Percentiles rank a stretch among this genome's conserved stretches.
phyloP scores from a whole-genome alignment of 768 basidiomycete genomes.

The Clitopilus passeckerianus region DNA sequence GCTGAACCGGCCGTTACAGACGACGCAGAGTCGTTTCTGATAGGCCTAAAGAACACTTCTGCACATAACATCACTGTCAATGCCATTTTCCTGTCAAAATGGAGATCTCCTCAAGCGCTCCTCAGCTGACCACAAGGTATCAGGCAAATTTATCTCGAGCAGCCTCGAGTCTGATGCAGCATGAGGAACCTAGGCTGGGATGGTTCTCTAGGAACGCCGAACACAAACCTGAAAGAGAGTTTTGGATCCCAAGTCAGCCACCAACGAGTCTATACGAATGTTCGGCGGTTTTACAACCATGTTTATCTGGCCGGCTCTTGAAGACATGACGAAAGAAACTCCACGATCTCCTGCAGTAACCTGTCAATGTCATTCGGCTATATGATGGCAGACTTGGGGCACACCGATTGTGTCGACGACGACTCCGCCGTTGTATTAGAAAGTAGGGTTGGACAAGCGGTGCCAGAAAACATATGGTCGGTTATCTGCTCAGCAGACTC shows the following conservation, averaged over 20 bases:
- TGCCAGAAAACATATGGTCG: not conserved
- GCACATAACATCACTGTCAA: not conserved
- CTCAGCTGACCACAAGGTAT: not conserved
- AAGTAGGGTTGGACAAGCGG: not conserved
- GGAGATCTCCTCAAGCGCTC: not conserved
- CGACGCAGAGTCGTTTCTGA: not conserved
- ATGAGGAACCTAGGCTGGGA: not conserved
- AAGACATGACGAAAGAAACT: too few species aligned
- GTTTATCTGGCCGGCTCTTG: too few species aligned
- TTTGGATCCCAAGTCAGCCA: too few species aligned
- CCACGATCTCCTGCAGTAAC: too few species aligned
- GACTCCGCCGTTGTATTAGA: too few species aligned
- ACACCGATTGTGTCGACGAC: too few species aligned
- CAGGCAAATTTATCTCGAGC: not conserved
- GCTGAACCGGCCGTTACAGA: not conserved
- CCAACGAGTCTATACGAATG: too few species aligned
- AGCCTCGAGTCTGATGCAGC: not conserved
- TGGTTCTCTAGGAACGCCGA: not conserved
- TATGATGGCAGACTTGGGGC: too few species aligned
- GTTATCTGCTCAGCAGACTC: not conserved
- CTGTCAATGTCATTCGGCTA: too few species aligned
- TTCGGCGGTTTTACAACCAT: too few species aligned
- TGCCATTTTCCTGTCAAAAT: not conserved
- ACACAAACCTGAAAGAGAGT: not conserved
- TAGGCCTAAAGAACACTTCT: not conserved